Evolutionary conservation across 2,329 filamentous ascomycete genomes (phyloP), one percentile per base, ranked within the genome.

Genomic region (Helminthosporium solani): DNA sequence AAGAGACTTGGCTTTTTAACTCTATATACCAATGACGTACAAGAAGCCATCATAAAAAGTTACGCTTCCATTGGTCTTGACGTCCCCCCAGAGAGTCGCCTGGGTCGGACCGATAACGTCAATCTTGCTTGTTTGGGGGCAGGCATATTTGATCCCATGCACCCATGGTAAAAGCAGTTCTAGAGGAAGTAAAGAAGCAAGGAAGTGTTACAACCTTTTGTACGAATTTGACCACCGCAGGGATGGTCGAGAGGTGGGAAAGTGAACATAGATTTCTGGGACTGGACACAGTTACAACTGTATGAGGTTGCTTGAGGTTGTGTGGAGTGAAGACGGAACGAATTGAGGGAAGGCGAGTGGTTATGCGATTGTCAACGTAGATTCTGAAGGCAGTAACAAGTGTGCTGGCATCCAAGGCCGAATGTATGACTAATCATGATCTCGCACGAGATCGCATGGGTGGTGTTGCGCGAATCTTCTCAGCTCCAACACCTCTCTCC

Each of bases 221-320:
- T 56, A 77, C 73, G 12, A 76, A 75, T 53, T 54, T 75, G 23
- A 56, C 56, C 11, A 72, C 71, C 3, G 73, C 72, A 6, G 68
- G 73, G 44, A 55, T 67, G 7, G 72, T 64, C 1, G 53, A 48
- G 8, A 28, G 58, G 14, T 76, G 73, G 74, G 74, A 76, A 50
- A 41, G 58, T 31, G 54, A 61, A 47, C 47, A 70, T 44, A 60
- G 57, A 1, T 38, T 75, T 3, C 56, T 61, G 2, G 69, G 75
- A 4, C 61, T 74, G 16, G 74, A 76, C 57, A 72, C 70, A 0
- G 71, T 76, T 8, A 64, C 68, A 0, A 74, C 71, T 1, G 52
- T 75, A 2, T 73, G 68, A 67, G 70, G 71, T 44, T 70, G 73
- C 66, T 52, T 74, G 44, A 58, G 57, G 27, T 56, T 66, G 11